These are phyloP conservation scores for Rusavskia elegans DNA, from an alignment of 495 filamentous ascomycete species.

Conservation along the genomic window DNA sequence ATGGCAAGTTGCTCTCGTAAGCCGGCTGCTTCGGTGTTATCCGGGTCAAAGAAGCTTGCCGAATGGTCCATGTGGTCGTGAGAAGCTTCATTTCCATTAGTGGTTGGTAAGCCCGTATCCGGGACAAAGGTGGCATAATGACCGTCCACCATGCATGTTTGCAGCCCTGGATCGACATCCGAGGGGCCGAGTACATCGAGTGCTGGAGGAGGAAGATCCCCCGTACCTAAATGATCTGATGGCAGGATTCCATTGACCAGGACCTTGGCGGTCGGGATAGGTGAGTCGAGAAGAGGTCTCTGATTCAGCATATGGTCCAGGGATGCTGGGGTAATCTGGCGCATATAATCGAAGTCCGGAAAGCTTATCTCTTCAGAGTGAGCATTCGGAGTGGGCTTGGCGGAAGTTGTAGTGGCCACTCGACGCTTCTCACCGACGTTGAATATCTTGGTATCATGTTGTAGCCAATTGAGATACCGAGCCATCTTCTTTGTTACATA, in stretches of 20 bases:
- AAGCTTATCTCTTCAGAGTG: neutral
- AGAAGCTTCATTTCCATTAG: neutral
- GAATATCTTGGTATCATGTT: conserved; percentile 89
- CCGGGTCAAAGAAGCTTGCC: conserved; percentile 85
- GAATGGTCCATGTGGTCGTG: conserved; percentile 64
- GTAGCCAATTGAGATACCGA: conserved; percentile 90
- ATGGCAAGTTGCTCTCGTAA: conserved; percentile 83
- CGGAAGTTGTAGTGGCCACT: conserved; percentile 44
- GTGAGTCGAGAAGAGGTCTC: conserved; percentile 21
- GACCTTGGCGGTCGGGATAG: conserved; percentile 27
- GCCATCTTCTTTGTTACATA: conserved; percentile 98
- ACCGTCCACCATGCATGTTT: neutral
- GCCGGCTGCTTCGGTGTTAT: conserved; percentile 65
- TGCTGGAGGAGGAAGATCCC: conserved; percentile 15
- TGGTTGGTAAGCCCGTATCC: conserved; percentile 1
- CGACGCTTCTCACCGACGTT: conserved; percentile 89
- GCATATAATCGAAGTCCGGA: conserved; percentile 17
- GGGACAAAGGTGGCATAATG: conserved; percentile 7
- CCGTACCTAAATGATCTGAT: conserved; percentile 8
- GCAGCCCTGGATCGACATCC: conserved; percentile 1
- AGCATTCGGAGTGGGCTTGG: conserved; percentile 18
- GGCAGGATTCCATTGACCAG: conserved; percentile 31
- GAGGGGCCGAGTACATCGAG: conserved; percentile 2
- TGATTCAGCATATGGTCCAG: conserved; percentile 15
- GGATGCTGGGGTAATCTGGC: conserved; percentile 18